Conservation (phyloP, 139 green algal species). For the Mesotaenium endlicherianum region DNA sequence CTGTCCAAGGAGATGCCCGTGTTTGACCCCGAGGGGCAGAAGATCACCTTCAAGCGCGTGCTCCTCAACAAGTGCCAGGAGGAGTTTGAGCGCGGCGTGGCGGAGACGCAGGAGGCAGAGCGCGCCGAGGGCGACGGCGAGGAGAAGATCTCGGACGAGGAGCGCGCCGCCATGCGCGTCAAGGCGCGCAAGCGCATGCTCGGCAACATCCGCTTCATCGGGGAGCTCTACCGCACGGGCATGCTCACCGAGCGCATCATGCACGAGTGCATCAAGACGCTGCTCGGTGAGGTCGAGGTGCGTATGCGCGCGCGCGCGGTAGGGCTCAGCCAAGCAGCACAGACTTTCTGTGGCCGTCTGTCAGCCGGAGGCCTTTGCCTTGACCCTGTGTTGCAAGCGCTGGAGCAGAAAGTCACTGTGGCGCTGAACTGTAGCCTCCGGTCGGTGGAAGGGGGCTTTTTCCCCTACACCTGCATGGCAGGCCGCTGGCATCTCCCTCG, state of each 20-base stretch:
- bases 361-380: too few species aligned
- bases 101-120: conserved; percentile 31
- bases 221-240: conserved; percentile 89
- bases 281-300: conserved; percentile 56
- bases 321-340: not conserved
- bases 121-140: conserved; percentile 30
- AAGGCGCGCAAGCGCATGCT: conserved; percentile 70
- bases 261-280: conserved; percentile 84
- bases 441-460: too few species aligned
- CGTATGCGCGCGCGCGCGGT: not conserved
- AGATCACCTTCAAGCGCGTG: conserved; percentile 83
- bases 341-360: too few species aligned
- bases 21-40: conserved; percentile 46
- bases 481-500: too few species aligned
- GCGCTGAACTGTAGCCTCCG: too few species aligned
- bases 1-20: conserved; percentile 19
- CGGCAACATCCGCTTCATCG: conserved; percentile 98
- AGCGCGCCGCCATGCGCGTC: not conserved
- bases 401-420: too few species aligned
- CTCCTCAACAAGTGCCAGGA: conserved; percentile 99
- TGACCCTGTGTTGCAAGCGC: too few species aligned
- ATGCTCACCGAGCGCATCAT: conserved; percentile 98
- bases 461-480: too few species aligned
- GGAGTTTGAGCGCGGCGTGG: conserved; percentile 73
- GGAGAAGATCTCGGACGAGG: conserved; percentile 21